Percentiles rank a stretch among this genome's conserved stretches.
phyloP scores from a whole-genome alignment of 1,284 basidiomycete genomes.

The Trichosporon sp. region DNA sequence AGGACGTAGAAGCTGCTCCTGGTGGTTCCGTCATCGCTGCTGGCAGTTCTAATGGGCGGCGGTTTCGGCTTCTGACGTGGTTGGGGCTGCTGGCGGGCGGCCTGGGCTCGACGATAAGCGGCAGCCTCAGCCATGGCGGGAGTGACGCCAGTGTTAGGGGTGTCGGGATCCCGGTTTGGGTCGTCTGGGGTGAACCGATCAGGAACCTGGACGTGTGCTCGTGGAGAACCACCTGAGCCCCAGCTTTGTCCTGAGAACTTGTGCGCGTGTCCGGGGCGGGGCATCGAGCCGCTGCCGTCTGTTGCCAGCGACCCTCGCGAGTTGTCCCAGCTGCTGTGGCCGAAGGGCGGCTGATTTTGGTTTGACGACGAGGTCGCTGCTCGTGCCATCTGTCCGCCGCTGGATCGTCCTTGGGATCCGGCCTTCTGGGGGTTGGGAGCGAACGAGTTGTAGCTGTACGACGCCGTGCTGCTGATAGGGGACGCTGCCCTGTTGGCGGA shows the following conservation, averaged over 20 bases:
- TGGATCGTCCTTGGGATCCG: background rate
- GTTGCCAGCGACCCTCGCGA: background rate
- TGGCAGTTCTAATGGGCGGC: background rate
- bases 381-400: background rate
- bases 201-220: conserved; percentile 4
- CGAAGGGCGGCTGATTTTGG: background rate
- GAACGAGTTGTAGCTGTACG: conserved; percentile 1
- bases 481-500: background rate
- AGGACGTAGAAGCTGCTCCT: conserved; percentile 4
- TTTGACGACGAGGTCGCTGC: background rate
- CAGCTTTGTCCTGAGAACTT: conserved; percentile 4
- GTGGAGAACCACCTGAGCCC: conserved; percentile 1
- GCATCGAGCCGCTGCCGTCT: background rate
- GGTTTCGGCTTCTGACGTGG: conserved; percentile 4
- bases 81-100: background rate
- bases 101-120: background rate
- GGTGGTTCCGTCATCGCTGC: background rate
- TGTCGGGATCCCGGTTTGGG: background rate
- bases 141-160: conserved; percentile 2
- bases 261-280: background rate
- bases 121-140: conserved; percentile 5
- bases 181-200: background rate
- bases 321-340: conserved; percentile 1
- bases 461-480: background rate
- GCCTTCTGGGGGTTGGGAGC: background rate